Percentiles rank a stretch among this genome's conserved stretches.
These are phyloP conservation scores for Ophiocordyceps camponoti-leonardi DNA, from an alignment of 2,329 filamentous ascomycete genomes.

Conservation along the genomic window DNA sequence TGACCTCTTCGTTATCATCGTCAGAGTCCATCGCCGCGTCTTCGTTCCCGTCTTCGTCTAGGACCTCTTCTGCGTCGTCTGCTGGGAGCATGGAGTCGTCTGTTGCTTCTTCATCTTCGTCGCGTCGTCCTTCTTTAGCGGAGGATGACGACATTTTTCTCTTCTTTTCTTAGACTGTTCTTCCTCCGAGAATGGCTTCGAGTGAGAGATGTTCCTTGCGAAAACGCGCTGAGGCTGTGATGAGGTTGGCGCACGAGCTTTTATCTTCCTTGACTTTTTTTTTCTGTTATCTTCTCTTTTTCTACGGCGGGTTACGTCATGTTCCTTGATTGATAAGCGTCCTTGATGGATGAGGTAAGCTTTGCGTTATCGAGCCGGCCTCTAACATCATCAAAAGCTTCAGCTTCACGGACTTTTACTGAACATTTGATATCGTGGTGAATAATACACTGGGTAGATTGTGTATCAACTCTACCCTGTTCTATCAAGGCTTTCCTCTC, in stretches of 20 bases:
- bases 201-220: not conserved
- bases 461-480: too few species aligned
- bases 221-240: too few species aligned
- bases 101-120: constrained; percentile 49
- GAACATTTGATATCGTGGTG: too few species aligned
- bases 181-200: too few species aligned
- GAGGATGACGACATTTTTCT: not conserved
- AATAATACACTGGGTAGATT: too few species aligned
- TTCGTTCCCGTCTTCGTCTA: constrained; percentile 35
- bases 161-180: too few species aligned
- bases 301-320: not conserved
- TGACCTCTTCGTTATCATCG: constrained; percentile 47
- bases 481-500: too few species aligned
- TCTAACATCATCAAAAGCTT: too few species aligned
- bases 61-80: constrained; percentile 64
- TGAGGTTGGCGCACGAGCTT: too few species aligned
- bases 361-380: not conserved
- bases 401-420: too few species aligned
- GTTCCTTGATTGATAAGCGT: not conserved
- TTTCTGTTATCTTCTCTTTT: not conserved
- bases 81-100: constrained; percentile 48
- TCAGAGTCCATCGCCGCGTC: constrained; percentile 71
- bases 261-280: not conserved
- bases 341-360: not conserved
- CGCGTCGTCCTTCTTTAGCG: not conserved